Percentiles rank a stretch among this genome's conserved stretches.
These are phyloP conservation scores for Rhizopogon salebrosus DNA, from an alignment of 768 basidiomycete genomes.

Conservation along the genomic window DNA sequence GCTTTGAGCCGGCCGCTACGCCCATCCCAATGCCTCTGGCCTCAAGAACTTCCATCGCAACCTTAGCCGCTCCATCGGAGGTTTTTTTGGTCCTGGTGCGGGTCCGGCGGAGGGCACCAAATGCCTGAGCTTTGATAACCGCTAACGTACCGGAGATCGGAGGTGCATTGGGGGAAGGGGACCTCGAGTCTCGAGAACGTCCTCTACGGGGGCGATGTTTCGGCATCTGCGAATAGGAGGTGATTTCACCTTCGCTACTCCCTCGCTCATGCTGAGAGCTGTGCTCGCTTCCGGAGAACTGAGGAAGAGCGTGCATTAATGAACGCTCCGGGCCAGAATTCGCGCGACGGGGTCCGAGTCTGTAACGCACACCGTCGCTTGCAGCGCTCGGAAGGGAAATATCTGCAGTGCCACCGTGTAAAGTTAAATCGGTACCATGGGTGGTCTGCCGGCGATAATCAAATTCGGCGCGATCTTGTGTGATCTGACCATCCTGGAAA, in stretches of 20 bases:
- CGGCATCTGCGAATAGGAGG: constrained; percentile 32
- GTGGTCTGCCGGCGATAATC: constrained; percentile 59
- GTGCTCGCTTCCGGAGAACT: constrained; percentile 47
- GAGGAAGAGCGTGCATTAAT: constrained; percentile 41
- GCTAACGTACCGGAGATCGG: constrained; percentile 76
- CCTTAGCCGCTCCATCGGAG: constrained; percentile 65
- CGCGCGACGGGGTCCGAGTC: constrained; percentile 44
- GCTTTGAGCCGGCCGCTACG: constrained; percentile 30
- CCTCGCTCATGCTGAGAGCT: constrained; percentile 47
- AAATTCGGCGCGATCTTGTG: constrained; percentile 58
- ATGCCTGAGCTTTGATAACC: constrained; percentile 88
- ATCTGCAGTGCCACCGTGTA: constrained; percentile 72
- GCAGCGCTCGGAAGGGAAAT: constrained; percentile 50
- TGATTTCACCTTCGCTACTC: constrained; percentile 53
- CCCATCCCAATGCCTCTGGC: constrained; percentile 67
- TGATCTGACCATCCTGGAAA: constrained; percentile 45
- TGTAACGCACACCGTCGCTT: constrained; percentile 57
- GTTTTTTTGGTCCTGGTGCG: constrained; percentile 69
- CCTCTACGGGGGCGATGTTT: constrained; percentile 46
- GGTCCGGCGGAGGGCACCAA: constrained; percentile 78
- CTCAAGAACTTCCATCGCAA: constrained; percentile 78
- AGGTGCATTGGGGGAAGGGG: constrained; percentile 41
- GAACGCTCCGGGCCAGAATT: constrained; percentile 46
- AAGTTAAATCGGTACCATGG: constrained; percentile 56
- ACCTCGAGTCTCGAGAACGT: constrained; percentile 40